Evolutionary conservation across 768 basidiomycete species (phyloP), one percentile per base, ranked within the genome.

Genomic region (Termitomyces sp.): DNA sequence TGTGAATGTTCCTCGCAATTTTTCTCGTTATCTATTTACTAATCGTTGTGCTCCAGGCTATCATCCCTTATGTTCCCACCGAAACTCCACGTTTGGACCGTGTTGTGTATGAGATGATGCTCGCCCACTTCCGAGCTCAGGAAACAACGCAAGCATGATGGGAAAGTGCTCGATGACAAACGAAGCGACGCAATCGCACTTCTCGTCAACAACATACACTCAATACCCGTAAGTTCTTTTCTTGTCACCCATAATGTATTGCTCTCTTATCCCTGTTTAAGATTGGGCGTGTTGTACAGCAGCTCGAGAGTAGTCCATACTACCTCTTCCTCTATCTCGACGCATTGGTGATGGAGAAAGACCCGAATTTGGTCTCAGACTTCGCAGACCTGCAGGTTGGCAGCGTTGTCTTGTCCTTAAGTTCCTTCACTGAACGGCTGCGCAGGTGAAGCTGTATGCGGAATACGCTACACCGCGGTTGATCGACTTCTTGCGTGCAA

Each of bases 321-420:
- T 97, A 92, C 72, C 83, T 98, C 12, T 98, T 96, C 75, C 79
- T 95, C 61, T 98, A 98, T 74, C 84, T 99, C 44, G 94, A 97
- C 68, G 89, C 93, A 0, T 76, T 99, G 56, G 65, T 59, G 11
- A 90, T 92, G 65, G 86, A 88, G 64, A 94, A 90, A 71, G 97
- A 98, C 65, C 84, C 94, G 0, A 85, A 89, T 65, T 75, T 94
- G 16, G 87, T 88, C 1, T 81, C 87, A 2, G 86, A 86, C 33
- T 98, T 93, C 72, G 91, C 91, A 22, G 94, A 98, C 70, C 77
- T 87, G 15, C 92, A 94, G 81, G 90, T 89, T 64, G 63, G 6
- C 15, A 18, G 24, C 20, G 32, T 45, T 0, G 4, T 20, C 48
- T 16, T 56, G 20, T n/a, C 28, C 53, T 18, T 16, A 46, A 13